These are phyloP conservation scores for Silene uniflora DNA, from an alignment of 148 eudicot genomes.

Conservation along the genomic window DNA sequence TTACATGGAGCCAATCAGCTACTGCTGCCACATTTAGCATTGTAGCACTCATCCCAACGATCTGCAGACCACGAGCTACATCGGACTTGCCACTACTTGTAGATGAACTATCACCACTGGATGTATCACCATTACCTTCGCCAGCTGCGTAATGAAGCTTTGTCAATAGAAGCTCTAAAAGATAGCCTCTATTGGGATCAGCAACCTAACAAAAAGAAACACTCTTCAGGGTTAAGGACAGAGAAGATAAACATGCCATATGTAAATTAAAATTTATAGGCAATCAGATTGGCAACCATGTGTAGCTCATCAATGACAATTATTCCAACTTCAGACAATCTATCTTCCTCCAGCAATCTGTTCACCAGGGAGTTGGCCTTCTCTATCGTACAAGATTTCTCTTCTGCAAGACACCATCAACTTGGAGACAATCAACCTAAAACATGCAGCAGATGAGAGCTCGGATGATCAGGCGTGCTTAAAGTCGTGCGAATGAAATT, in stretches of 20 bases:
- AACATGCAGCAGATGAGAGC: slow-evolving; percentile 24
- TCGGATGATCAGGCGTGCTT: neutral
- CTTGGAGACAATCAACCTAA: slow-evolving; percentile 98
- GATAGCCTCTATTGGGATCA: slow-evolving; percentile 95
- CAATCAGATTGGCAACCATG: slow-evolving; percentile 55
- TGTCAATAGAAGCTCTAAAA: slow-evolving; percentile 93
- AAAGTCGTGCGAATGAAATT: neutral
- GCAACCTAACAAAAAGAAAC: slow-evolving; percentile 65
- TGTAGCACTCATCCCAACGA: slow-evolving; percentile 99
- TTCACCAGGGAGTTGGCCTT: slow-evolving; percentile 96
- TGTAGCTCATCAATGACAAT: slow-evolving; percentile 98
- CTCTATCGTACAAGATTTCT: slow-evolving; percentile 97
- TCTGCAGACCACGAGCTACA: slow-evolving; percentile 77
- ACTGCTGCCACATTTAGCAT: slow-evolving; percentile 97
- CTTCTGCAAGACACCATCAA: slow-evolving; percentile 87
- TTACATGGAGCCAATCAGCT: slow-evolving; percentile 99
- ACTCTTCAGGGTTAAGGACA: slow-evolving; percentile 11
- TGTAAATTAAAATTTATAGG: neutral
- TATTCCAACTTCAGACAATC: slow-evolving; percentile 94
- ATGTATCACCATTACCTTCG: slow-evolving; percentile 75
- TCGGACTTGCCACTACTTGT: slow-evolving; percentile 77
- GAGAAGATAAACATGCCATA: neutral
- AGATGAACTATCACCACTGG: slow-evolving; percentile 89
- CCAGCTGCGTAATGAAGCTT: slow-evolving; percentile 98
- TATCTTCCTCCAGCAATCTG: slow-evolving; percentile 90